Evolutionary conservation across 495 filamentous ascomycete genomes (phyloP), one percentile per base, ranked within the genome.

Genomic region (Penicillium bialowiezense): DNA sequence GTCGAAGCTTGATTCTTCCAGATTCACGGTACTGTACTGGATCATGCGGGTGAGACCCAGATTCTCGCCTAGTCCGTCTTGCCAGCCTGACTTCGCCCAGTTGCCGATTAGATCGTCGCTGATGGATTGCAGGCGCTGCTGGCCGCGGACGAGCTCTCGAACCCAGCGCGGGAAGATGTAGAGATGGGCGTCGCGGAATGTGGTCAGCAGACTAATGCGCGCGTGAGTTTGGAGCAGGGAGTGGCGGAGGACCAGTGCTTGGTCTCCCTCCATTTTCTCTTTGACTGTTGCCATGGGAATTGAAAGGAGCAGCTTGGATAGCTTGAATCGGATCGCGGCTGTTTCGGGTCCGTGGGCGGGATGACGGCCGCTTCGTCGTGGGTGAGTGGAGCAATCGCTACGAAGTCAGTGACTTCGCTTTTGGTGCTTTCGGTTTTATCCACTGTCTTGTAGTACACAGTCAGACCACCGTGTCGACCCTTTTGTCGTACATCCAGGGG

Each of bases 91-190:
- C 62, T 97, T 97, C 7, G 90, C 89, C 91, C 91, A 95, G 84
- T 85, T 95, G 10, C 91, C 92, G 12, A 98, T 67, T 10, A 97
- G 78, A 56, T 97, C 93, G 68, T 98, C 92, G 44, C 87, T 86
- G 43, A 98, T 80, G 34, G 82, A 91, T 39, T 95, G 86, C 32
- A 97, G 77, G 18, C 74, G 82, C 13, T 89, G 84, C 52, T 97
- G 92, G 15, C 70, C 71, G 40, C 75, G 75, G 21, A 91, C 78
- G 58, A 96, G 82, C 13, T 90, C 82, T 52, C 90, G 76, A 5
- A 95, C 81, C 93, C 93, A 97, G 54, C 83, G 81, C 0, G 93
- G 93, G 55, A 97, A 87, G 55, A 97, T 77, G 61, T 97, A 98
- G 45, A 97, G 81, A 56, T 96, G 91, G 3, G 91, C 86, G 59